Evolutionary conservation across 164 flowering plant genomes (phyloP), one percentile per base, ranked within the genome.

Genomic region (Liriodendron chinense): DNA sequence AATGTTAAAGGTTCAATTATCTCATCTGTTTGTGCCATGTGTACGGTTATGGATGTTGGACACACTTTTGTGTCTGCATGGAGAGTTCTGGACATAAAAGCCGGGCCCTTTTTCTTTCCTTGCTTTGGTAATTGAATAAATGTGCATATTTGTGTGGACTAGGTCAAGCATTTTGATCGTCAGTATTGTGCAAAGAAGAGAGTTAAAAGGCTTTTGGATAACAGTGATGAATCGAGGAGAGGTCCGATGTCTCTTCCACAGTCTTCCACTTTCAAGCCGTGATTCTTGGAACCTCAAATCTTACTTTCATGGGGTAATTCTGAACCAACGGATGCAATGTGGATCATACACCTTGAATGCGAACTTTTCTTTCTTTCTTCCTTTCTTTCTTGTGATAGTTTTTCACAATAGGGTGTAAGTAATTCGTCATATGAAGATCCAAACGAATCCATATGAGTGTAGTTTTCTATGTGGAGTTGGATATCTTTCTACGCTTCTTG

Each of bases 131-230:
- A 53, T 10, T 53, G 59, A 53, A 53, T 20, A 18, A 18, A 20
- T 66, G 47, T 5, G 18, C n/a, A 18, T 28, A 26, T 66, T 66
- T 66, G 69, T 10, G 65, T 20, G 69, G 28, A 66, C 28, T 77
- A 94, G 98, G 98, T 93, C 84, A 94, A 91, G 92, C 98, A 93
- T 88, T 94, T 94, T 68, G 98, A 94, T 84, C 80, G 90, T 65
- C 90, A 82, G 74, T 88, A 90, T 67, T 90, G 94, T 72, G 82
- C 83, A 34, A 89, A 89, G 86, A 91, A 84, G 84, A 89, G 88
- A 76, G 87, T 87, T 63, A 85, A 86, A 73, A 89, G 97, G 89
- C 87, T 91, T 72, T 81, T 94, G 83, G 98, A 94, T 80, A 97
- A 94, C 79, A 90, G 86, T 24, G 88, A 83, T 23, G 91, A 85